Evolutionary conservation across 2,329 filamentous ascomycete genomes (phyloP).

Genomic region (Phyllosticta citriasiana): DNA sequence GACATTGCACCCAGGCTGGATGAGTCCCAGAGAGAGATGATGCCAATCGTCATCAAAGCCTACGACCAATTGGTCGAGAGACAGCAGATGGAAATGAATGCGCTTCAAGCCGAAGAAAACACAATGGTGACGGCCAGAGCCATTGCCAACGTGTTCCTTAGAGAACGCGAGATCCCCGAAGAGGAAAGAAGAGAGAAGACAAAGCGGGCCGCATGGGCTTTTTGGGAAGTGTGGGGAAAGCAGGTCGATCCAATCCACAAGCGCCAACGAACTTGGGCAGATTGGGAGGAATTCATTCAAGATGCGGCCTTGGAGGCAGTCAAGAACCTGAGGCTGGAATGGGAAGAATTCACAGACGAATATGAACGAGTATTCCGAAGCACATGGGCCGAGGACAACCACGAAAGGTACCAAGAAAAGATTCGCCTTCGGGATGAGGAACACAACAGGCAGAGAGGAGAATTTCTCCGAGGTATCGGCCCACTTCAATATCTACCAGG

Average conservation of each 20-base stretch:
- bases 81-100: background rate
- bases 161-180: background rate
- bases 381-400: background rate
- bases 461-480: no score
- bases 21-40: background rate
- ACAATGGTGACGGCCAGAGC: background rate
- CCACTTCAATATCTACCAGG: no score
- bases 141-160: background rate
- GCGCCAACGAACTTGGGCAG: background rate
- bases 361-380: background rate
- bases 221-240: background rate
- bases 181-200: background rate
- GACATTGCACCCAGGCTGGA: background rate
- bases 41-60: background rate
- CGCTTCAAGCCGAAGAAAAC: background rate
- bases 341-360: background rate
- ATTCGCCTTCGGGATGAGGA: no score
- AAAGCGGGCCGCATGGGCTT: background rate
- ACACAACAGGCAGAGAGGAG: no score
- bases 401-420: no score
- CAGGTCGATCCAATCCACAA: background rate
- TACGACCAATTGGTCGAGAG: background rate
- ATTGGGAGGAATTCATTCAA: background rate
- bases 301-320: background rate
- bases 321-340: background rate